Evolutionary conservation across 345 rosid genomes (phyloP).

Genomic region (Pseudoturritis turrita): DNA sequence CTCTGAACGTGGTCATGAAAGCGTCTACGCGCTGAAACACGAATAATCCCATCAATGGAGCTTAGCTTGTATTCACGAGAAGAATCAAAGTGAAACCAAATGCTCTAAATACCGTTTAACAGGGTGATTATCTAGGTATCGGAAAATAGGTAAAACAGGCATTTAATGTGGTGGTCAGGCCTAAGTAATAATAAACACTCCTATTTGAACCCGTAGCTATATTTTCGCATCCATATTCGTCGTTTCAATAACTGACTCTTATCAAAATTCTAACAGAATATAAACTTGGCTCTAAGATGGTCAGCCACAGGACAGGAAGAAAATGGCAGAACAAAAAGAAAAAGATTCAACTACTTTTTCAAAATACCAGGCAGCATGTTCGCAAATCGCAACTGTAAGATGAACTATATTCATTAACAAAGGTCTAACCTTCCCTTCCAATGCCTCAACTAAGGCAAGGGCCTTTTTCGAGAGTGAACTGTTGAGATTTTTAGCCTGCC

Average conservation of each 20-base stretch:
- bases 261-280: not conserved
- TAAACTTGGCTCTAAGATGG: not conserved
- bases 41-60: not conserved
- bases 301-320: not conserved
- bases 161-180: not conserved
- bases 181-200: not conserved
- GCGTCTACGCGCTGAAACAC: constrained; percentile 65
- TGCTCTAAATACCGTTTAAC: not conserved
- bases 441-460: constrained; percentile 59
- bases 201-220: not conserved
- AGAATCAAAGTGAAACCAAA: constrained; percentile 1
- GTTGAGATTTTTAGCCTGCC: constrained; percentile 76
- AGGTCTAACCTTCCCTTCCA: constrained; percentile 84
- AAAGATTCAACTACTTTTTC: not conserved
- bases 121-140: not conserved
- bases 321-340: not conserved
- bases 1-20: constrained; percentile 69
- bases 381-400: not conserved
- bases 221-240: not conserved
- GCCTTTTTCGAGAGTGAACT: constrained; percentile 71
- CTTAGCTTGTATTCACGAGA: not conserved
- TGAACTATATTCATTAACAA: not conserved
- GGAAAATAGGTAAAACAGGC: not conserved
- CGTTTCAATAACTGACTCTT: not conserved
- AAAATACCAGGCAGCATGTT: not conserved